These are phyloP conservation scores for Eragrostis tef DNA, from an alignment of 202 grass and related monocot species.

Conservation along the genomic window DNA sequence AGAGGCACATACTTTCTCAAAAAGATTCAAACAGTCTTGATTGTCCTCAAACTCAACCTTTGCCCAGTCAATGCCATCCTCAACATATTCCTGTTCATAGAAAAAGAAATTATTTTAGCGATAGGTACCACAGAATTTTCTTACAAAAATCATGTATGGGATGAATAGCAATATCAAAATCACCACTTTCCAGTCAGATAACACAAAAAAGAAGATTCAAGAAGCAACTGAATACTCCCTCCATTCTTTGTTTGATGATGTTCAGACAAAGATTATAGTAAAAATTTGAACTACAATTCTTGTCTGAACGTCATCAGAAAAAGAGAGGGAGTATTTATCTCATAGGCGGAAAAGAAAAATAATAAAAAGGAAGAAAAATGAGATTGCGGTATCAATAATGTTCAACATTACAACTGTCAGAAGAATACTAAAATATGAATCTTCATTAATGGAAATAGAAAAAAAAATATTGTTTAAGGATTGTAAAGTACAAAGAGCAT, in stretches of 20 bases:
- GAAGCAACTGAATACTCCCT: neutral
- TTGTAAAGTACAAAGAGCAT: neutral
- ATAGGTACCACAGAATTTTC: neutral
- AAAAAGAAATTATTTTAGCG: constrained; percentile 25
- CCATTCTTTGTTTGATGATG: no score
- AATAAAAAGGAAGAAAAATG: neutral
- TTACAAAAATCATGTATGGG: neutral
- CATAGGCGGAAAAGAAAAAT: neutral
- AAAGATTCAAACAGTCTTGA: constrained; percentile 84
- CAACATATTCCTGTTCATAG: constrained; percentile 76
- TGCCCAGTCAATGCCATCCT: constrained; percentile 97
- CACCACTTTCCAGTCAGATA: constrained; percentile 27
- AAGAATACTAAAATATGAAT: constrained; percentile 18
- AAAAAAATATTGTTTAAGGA: constrained; percentile 20
- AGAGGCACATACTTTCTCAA: constrained; percentile 74
- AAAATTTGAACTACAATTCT: no score
- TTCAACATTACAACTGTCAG: constrained; percentile 4
- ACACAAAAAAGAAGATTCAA: constrained; percentile 29
- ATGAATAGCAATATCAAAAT: constrained; percentile 9
- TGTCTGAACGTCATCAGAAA: no score
- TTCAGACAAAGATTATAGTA: no score
- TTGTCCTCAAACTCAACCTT: constrained; percentile 99
- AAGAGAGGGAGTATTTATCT: neutral
- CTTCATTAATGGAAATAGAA: neutral
- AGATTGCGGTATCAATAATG: neutral